A percentile compares a stretch with the other conserved stretches of the same genome.
Conservation (phyloP, 768 basidiomycete genomes). For the Phaffia tasmanica region DNA sequence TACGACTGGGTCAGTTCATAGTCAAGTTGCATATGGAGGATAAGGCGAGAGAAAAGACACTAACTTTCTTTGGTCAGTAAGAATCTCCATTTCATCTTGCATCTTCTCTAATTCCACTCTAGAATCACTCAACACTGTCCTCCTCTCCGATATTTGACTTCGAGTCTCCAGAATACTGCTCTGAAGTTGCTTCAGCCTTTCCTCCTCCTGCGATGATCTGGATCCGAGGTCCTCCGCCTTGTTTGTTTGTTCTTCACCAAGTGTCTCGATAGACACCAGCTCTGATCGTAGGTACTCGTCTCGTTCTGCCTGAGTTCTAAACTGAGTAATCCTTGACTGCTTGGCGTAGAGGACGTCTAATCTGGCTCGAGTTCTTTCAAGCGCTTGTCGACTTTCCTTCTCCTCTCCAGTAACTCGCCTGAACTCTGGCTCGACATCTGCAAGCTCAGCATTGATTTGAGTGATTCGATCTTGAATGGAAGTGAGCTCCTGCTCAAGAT, state of each 20-base stretch:
- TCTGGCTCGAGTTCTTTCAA: constrained; percentile 64
- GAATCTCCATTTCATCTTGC: constrained; percentile 43
- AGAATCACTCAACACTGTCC: constrained; percentile 48
- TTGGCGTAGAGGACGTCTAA: constrained; percentile 73
- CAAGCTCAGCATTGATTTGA: constrained; percentile 53
- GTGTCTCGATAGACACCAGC: constrained; percentile 56
- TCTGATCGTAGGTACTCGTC: constrained; percentile 74
- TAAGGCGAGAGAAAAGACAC: constrained; percentile 27
- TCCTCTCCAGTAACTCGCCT: constrained; percentile 46
- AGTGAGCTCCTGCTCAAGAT: constrained; percentile 55
- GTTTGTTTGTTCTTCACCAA: constrained; percentile 45
- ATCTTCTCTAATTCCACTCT: constrained; percentile 52
- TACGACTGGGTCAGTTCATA: background rate
- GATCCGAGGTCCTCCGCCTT: constrained; percentile 47
- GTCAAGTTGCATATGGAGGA: background rate
- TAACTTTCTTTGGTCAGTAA: constrained; percentile 69
- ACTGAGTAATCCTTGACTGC: constrained; percentile 76
- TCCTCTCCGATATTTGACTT: constrained; percentile 50
- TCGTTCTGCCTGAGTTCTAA: constrained; percentile 68
- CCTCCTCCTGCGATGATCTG: constrained; percentile 32
- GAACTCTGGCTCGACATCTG: constrained; percentile 60
- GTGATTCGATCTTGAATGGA: constrained; percentile 51
- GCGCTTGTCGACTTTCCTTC: constrained; percentile 44
- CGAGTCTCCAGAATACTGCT: constrained; percentile 44
- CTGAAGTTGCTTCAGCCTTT: constrained; percentile 44